A percentile compares a stretch with the other conserved stretches of the same genome.
phyloP scores from a whole-genome alignment of 1,284 basidiomycete genomes.

The Trichosporon sp. region DNA sequence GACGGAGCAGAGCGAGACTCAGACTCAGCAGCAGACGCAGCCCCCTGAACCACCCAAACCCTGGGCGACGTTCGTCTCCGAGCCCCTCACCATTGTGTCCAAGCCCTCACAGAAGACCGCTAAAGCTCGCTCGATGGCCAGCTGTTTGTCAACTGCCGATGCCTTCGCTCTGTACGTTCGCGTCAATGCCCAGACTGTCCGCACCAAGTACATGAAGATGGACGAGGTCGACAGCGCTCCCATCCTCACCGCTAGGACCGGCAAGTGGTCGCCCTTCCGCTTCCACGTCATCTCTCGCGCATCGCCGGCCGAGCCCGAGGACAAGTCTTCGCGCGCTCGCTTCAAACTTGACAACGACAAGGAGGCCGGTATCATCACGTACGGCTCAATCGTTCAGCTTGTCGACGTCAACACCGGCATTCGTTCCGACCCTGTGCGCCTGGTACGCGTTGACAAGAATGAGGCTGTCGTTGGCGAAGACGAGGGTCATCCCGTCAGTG shows the following conservation, averaged over 20 bases:
- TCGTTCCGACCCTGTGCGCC: slow-evolving; percentile 79
- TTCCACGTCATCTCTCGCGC: slow-evolving; percentile 45
- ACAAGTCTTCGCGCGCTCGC: slow-evolving; percentile 22
- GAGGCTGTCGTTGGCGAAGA: slow-evolving; percentile 68
- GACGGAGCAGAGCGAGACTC: slow-evolving; percentile 10
- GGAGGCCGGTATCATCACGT: slow-evolving; percentile 66
- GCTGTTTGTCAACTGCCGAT: slow-evolving; percentile 83
- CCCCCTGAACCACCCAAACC: slow-evolving; percentile 43
- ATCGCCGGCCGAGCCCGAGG: slow-evolving; percentile 21
- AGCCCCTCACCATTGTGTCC: slow-evolving; percentile 90
- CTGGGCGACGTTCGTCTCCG: slow-evolving; percentile 89
- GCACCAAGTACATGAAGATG: slow-evolving; percentile 91
- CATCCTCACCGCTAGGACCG: slow-evolving; percentile 41
- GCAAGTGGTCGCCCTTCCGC: slow-evolving; percentile 52
- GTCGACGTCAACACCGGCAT: slow-evolving; percentile 82
- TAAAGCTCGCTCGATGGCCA: slow-evolving; percentile 89
- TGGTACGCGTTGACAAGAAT: slow-evolving; percentile 91
- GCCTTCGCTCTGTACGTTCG: slow-evolving; percentile 95
- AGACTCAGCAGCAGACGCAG: neutral
- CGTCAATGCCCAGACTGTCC: slow-evolving; percentile 94
- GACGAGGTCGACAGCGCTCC: slow-evolving; percentile 49
- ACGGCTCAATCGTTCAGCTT: slow-evolving; percentile 84
- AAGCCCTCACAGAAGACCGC: slow-evolving; percentile 97
- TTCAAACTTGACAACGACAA: slow-evolving; percentile 28
- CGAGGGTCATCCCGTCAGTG: slow-evolving; percentile 71